These are phyloP conservation scores for Batrachochytrium dendrobatidis DNA, from an alignment of 371 early-diverging fungal species.

Conservation along the genomic window DNA sequence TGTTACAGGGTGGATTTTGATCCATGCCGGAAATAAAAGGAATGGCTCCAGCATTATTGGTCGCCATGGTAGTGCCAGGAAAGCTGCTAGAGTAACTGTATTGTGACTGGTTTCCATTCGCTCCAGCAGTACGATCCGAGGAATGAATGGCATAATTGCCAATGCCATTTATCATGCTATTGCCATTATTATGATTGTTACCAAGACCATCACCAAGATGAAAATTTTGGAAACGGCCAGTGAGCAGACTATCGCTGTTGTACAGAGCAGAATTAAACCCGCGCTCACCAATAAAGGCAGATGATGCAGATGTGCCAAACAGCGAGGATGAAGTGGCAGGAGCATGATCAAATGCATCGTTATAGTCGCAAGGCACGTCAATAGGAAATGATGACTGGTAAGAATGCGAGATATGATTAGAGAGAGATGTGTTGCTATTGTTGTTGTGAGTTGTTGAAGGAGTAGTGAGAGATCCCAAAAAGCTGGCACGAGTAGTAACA, in stretches of 20 bases:
- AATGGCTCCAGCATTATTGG: constrained; percentile 6
- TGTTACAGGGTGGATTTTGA: constrained; percentile 95
- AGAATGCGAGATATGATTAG: no score
- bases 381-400: constrained; percentile 25
- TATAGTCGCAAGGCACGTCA: constrained; percentile 2
- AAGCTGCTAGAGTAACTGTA: constrained; percentile 4
- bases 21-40: constrained; percentile 37
- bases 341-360: constrained; percentile 9
- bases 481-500: not conserved
- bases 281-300: constrained; percentile 20
- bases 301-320: not conserved
- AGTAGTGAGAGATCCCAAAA: not conserved
- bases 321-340: constrained; percentile 7
- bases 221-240: not conserved
- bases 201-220: not conserved
- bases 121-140: not conserved
- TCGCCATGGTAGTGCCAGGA: constrained; percentile 5
- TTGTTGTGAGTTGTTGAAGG: no score
- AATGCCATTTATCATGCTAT: constrained; percentile 5
- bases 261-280: constrained; percentile 52
- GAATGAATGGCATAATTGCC: not conserved
- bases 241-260: constrained; percentile 43
- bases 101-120: not conserved
- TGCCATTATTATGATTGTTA: constrained; percentile 3
- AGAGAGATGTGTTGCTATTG: no score